Evolutionary conservation across 192 early-diverging fungal genomes (phyloP), one percentile per base, ranked within the genome.

Genomic region (Umbelopsis sp.): DNA sequence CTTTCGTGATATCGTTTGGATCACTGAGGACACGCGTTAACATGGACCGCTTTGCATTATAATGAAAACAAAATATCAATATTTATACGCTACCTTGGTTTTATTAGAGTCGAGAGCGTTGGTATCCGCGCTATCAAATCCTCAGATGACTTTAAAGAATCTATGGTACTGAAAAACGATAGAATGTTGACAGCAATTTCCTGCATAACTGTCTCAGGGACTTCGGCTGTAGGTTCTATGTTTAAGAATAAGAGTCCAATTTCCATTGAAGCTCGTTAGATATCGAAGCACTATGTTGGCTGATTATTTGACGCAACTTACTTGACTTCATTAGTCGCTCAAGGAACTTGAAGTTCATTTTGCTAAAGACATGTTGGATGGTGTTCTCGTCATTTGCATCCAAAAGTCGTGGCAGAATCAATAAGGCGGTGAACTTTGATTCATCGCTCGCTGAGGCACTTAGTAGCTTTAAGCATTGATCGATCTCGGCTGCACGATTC

Each of bases 321-420:
- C 81, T 58, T 49, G 84, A 75, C 47, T 74, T 66, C 58, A 87
- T 64, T 9, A 87, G 68, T 4, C 85, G 69, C 53, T 84, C 80
- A 41, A 87, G 67, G 66, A 87, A 87, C 22, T 61, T 74, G 68
- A 84, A 87, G 64, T 85, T 77, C 80, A 87, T 85, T 6, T 67
- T 73, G 20, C 80, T 72, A 73, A 82, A 85, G 0, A 78, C 78
- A 45, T 70, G 71, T 48, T 51, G 50, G 13, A 87, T 51, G n/a
- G 48, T 52, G 5, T 58, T 71, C 12, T 55, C 23, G 67, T 86
- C 69, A 8, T 71, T 69, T 20, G 71, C 73, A 50, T 85, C 66
- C n/a, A 87, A 46, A 35, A 87, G 46, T 33, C 77, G 61, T 16
- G 84, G 81, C 22, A 87, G 46, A 10, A 87, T 46, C 27, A 84